Evolutionary conservation across 2,329 filamentous ascomycete species (phyloP).

Genomic region (Fusarium redolens): DNA sequence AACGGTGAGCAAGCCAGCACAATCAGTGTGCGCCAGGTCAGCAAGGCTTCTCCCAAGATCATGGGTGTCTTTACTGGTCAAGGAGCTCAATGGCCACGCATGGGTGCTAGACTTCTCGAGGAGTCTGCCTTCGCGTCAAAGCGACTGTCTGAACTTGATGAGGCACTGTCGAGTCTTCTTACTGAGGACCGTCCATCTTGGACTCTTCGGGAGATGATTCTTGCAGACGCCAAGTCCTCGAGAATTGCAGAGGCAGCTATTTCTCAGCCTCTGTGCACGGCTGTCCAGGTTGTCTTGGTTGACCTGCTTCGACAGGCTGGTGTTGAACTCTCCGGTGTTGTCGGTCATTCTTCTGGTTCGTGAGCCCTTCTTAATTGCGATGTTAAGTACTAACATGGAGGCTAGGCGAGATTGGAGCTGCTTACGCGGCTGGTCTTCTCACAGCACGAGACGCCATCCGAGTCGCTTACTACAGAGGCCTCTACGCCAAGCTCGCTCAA

Average conservation of each 20-base stretch:
- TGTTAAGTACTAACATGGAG: rapidly evolving
- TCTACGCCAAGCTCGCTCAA: neutral
- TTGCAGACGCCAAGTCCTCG: conserved; percentile 8
- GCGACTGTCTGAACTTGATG: neutral
- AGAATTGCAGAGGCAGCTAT: conserved; percentile 35
- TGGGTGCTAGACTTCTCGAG: conserved; percentile 39
- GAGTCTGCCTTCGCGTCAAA: neutral
- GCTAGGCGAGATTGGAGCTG: conserved; percentile 54
- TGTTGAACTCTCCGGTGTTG: conserved; percentile 48
- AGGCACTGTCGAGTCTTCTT: neutral
- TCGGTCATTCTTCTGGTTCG: conserved; percentile 56
- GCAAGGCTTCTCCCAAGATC: rapidly evolving
- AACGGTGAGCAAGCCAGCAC: neutral
- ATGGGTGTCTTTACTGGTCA: conserved; percentile 51
- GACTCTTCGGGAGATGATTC: neutral
- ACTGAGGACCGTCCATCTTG: neutral
- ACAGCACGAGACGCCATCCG: conserved; percentile 47
- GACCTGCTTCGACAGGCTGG: conserved; percentile 50
- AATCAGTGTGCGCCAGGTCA: neutral
- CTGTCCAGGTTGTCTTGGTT: conserved; percentile 56
- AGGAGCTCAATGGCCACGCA: conserved; percentile 50
- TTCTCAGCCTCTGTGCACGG: conserved; percentile 56
- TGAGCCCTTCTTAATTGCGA: rapidly evolving
- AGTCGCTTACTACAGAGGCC: conserved; percentile 42
- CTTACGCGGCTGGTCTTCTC: conserved; percentile 54